Conservation (phyloP, 306 rosid species). For the Quercus berberidifolia region DNA sequence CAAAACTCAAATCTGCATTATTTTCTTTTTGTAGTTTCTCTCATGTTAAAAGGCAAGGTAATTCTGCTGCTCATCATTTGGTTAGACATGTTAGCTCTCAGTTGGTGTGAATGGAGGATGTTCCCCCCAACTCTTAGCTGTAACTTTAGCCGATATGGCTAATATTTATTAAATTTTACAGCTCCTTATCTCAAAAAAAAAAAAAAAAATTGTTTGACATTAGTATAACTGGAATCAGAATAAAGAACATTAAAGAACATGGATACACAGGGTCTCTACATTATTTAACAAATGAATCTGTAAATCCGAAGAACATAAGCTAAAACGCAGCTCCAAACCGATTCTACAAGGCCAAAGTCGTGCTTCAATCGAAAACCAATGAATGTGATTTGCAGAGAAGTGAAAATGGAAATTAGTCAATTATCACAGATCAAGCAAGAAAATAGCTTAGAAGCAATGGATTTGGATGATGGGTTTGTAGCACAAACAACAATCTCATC, state of each 20-base stretch:
- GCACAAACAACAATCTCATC: conserved; percentile 41
- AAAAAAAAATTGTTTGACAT: too few species aligned
- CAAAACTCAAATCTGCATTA: too few species aligned
- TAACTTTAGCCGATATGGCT: too few species aligned
- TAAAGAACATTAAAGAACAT: background rate
- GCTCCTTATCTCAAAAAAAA: too few species aligned
- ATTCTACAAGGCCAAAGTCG: background rate
- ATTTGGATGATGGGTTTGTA: conserved; percentile 9
- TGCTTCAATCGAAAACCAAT: background rate
- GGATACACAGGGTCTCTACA: background rate
- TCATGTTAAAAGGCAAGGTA: too few species aligned
- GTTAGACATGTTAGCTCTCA: too few species aligned
- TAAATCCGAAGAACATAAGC: background rate
- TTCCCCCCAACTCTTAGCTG: too few species aligned
- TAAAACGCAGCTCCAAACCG: background rate
- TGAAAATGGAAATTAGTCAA: background rate
- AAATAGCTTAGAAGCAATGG: conserved; percentile 32
- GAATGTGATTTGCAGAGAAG: background rate
- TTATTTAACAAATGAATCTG: background rate
- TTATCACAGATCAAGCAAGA: conserved; percentile 51
- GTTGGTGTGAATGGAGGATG: too few species aligned
- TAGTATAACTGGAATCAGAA: background rate
- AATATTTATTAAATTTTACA: too few species aligned
- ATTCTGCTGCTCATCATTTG: too few species aligned
- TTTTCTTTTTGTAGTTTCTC: too few species aligned